Evolutionary conservation across 2,329 filamentous ascomycete genomes (phyloP).

Genomic region (Fusarium buxicola): DNA sequence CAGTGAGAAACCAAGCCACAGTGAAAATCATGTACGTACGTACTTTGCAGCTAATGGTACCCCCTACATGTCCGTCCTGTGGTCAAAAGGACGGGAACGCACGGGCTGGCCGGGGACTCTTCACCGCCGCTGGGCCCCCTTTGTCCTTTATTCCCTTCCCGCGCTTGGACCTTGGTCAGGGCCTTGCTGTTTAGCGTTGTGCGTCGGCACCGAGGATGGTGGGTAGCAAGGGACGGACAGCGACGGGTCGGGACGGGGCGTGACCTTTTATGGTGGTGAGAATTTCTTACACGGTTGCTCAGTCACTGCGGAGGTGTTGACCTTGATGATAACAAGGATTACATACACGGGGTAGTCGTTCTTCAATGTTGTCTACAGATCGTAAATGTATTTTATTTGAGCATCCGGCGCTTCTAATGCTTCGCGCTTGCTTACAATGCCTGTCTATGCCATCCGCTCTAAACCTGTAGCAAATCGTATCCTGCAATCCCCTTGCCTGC

Average conservation of each 20-base stretch:
- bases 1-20: slow-evolving; percentile 4
- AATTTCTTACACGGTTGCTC: slow-evolving; percentile 12
- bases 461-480: slow-evolving; percentile 29
- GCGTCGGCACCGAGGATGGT: slow-evolving; percentile 14
- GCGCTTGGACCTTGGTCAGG: slow-evolving; percentile 16
- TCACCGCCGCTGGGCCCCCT: slow-evolving; percentile 5
- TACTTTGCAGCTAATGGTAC: neutral
- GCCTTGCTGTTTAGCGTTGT: slow-evolving; percentile 20
- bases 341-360: no score
- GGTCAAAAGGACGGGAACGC: slow-evolving; percentile 9
- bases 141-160: slow-evolving; percentile 3
- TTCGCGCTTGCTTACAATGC: neutral
- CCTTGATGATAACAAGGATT: no score
- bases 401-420: slow-evolving; percentile 15
- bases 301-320: no score
- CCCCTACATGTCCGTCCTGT: neutral
- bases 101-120: slow-evolving; percentile 16
- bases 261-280: slow-evolving; percentile 20
- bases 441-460: slow-evolving; percentile 19
- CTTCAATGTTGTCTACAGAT: neutral
- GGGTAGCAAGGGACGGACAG: slow-evolving; percentile 13
- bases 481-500: slow-evolving; percentile 14
- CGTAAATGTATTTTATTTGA: slow-evolving; percentile 4
- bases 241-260: slow-evolving; percentile 27
- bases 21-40: neutral